Conservation (phyloP, 2,329 filamentous ascomycete species). For the Scedosporium aurantiacum region DNA sequence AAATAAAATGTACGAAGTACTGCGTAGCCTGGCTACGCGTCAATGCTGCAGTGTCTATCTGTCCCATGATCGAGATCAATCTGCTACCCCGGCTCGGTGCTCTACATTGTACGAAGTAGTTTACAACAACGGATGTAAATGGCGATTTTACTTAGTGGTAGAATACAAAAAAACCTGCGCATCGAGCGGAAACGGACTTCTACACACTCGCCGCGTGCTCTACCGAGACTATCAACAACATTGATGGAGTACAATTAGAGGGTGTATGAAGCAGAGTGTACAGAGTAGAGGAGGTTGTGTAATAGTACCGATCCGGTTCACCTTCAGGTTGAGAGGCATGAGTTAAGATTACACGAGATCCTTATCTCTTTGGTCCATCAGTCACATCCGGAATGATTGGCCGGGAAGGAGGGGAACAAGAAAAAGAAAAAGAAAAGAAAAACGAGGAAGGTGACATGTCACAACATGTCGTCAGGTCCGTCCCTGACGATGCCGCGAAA, state of each 20-base stretch:
- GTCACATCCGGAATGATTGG: not conserved
- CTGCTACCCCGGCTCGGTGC: not conserved
- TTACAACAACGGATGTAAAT: not conserved
- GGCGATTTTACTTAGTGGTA: too few relatives aligned
- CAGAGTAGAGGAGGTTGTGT: too few relatives aligned
- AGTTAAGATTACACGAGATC: not conserved
- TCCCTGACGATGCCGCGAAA: not conserved
- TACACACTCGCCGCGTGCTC: too few relatives aligned
- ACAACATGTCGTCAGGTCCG: not conserved
- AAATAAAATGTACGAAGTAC: not conserved
- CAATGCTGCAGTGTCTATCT: not conserved
- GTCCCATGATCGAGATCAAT: slow-evolving; percentile 5
- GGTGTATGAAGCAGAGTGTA: not conserved
- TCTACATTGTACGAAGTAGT: not conserved
- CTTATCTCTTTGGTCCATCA: not conserved
- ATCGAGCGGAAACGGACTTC: too few relatives aligned
- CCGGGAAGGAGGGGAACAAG: not conserved
- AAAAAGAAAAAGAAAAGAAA: not conserved
- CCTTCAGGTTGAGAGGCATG: not conserved
- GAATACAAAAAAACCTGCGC: too few relatives aligned
- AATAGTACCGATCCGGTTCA: not conserved
- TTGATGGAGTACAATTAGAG: too few relatives aligned
- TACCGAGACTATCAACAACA: too few relatives aligned
- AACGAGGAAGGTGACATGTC: not conserved
- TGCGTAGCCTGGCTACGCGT: not conserved